phyloP scores from a whole-genome alignment of 2,329 filamentous ascomycete genomes.

The Epichloe baconii region DNA sequence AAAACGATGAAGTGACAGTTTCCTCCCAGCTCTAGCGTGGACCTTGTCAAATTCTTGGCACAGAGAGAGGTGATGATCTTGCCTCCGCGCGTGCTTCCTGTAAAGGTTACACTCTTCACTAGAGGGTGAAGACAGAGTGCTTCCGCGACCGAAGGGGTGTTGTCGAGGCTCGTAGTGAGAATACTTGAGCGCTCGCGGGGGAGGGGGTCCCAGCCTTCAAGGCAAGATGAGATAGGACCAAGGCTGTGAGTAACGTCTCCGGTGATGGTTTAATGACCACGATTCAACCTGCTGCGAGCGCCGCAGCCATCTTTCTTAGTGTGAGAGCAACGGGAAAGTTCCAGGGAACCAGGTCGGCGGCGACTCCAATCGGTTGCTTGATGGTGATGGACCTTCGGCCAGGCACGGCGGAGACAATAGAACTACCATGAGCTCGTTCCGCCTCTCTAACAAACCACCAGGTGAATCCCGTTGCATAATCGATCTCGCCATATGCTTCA shows the following conservation, averaged over 20 bases:
- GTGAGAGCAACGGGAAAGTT: constrained; percentile 47
- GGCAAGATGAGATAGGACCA: constrained; percentile 55
- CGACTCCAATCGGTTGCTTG: constrained; percentile 35
- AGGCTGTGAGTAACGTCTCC: constrained; percentile 60
- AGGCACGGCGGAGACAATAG: constrained; percentile 45
- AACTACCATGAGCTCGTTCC: constrained; percentile 40
- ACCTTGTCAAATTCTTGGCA: constrained; percentile 51
- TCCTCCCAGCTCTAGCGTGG: constrained; percentile 56
- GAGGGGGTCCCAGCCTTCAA: constrained; percentile 53
- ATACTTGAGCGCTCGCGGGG: constrained; percentile 54
- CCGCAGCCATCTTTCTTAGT: constrained; percentile 33
- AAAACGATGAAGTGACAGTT: constrained; percentile 55
- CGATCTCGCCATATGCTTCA: constrained; percentile 41
- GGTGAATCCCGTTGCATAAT: constrained; percentile 39
- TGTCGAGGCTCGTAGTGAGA: constrained; percentile 28
- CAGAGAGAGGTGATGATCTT: constrained; percentile 48
- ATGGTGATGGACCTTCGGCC: constrained; percentile 55
- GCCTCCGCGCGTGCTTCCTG: constrained; percentile 58
- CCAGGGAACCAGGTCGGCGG: constrained; percentile 28
- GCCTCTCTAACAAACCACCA: constrained; percentile 43
- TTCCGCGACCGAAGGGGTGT: constrained; percentile 32
- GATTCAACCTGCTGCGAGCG: constrained; percentile 60
- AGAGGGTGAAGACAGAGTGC: constrained; percentile 31
- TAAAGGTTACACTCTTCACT: constrained; percentile 60
- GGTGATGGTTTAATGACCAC: constrained; percentile 64